Evolutionary conservation across 2,329 filamentous ascomycete species (phyloP).

Genomic region (Clathrospora elynae): DNA sequence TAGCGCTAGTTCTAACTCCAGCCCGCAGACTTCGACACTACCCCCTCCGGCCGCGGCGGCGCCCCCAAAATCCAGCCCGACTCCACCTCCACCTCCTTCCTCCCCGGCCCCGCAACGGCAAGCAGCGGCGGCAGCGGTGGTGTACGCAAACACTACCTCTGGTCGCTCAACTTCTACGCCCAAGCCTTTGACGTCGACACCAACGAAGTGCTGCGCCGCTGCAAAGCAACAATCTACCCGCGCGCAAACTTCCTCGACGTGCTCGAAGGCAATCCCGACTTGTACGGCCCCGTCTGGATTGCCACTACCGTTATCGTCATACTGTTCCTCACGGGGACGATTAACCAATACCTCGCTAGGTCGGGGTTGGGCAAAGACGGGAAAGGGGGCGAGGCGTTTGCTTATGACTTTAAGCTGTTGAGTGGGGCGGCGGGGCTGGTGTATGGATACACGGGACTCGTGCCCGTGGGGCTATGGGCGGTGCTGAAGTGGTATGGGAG

Average conservation of each 20-base stretch:
- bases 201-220: conserved; percentile 81
- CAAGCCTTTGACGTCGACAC: conserved; percentile 99
- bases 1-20: conserved; percentile 2
- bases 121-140: conserved; percentile 24
- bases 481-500: conserved; percentile 94
- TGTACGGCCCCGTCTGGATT: conserved; percentile 99
- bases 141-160: conserved; percentile 78
- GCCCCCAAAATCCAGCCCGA: conserved; percentile 53
- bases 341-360: conserved; percentile 93
- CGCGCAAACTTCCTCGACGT: conserved; percentile 96
- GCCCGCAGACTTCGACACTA: conserved; percentile 68
- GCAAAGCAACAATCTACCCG: conserved; percentile 86
- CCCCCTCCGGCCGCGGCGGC: conserved; percentile 54
- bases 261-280: conserved; percentile 91
- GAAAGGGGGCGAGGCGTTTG: conserved; percentile 72
- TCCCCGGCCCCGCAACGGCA: conserved; percentile 36
- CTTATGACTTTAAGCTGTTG: conserved; percentile 87
- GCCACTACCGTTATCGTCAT: conserved; percentile 97
- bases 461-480: conserved; percentile 84
- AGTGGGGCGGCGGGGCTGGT: conserved; percentile 90
- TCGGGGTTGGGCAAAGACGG: too few relatives aligned
- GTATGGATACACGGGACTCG: conserved; percentile 85
- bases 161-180: conserved; percentile 90
- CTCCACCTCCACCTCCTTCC: conserved; percentile 45
- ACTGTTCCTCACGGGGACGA: conserved; percentile 91